Base-by-base conservation (phyloP, 495 filamentous ascomycete species). In the Penicillium argentinense region DNA sequence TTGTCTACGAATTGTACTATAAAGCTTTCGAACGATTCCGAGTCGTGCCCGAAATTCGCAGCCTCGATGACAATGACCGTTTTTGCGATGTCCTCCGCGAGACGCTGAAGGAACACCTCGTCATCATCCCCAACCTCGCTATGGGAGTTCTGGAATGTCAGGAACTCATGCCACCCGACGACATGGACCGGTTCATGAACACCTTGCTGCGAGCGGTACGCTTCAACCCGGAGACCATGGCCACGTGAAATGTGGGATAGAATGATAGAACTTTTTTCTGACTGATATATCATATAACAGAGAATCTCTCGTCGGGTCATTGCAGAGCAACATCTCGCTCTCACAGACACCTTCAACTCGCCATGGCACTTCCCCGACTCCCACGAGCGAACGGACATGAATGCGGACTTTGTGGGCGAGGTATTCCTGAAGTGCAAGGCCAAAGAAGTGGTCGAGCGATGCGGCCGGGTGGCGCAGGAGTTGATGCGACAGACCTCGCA, bases 1-100 rank as follows among this genome's bases (percentile, higher is more conserved):
- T 92, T 47, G 95, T 97, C 11, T 97, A 97, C 71, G 91, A 97
- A 61, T 75, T 97, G 5, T 99, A 99, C 72, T 95, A 96, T 69
- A 83, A 83, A 53, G 93, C 93, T 16, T 99, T 99, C 54, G 95
- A 99, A 53, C 83, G 74, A 42, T 84, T 96, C 40, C 86, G 93
- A 19, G 82, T 85, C 39, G 76, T 97, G 16, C 82, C 81, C 18
- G 89, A 96, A 53, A 85, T 97, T 48, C 85, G 84, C 57, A 89
- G 80, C 1, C 66, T 95, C 27, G 89, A 93, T 2, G 93, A 97
- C 60, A 99, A 99, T 69, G 91, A 97, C 45, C 70, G 67, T 22
- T 89, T 92, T 47, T 99, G 93, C 75, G 79, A 87, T 22, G 74
- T 89, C 32, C 82, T 99, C 41, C 80, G 83, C 37, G 72, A 82